Percentiles rank a stretch among this genome's conserved stretches.
These are phyloP conservation scores for Neocucurbitaria cava DNA, from an alignment of 2,329 filamentous ascomycete species.

Conservation along the genomic window DNA sequence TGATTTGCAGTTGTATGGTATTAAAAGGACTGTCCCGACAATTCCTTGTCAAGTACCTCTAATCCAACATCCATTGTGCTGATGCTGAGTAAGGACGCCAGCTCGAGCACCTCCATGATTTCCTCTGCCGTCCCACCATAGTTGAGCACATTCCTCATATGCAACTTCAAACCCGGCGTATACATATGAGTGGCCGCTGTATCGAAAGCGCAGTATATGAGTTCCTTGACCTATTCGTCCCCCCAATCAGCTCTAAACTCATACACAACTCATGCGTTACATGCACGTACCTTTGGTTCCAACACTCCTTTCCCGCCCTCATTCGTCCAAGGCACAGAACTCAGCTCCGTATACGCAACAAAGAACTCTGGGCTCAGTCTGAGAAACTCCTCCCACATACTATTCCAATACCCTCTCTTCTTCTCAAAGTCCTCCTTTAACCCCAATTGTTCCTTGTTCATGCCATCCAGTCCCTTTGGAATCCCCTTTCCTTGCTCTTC, in stretches of 20 bases:
- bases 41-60: conserved; percentile 32
- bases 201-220: conserved; percentile 59
- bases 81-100: conserved; percentile 48
- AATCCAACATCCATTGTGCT: conserved; percentile 39
- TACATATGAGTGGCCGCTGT: conserved; percentile 58
- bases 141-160: conserved; percentile 57
- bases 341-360: conserved; percentile 56
- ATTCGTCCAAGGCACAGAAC: conserved; percentile 51
- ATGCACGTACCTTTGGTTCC: conserved; percentile 51
- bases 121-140: conserved; percentile 56
- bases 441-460: conserved; percentile 45
- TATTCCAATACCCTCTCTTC: conserved; percentile 57
- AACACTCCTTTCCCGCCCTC: conserved; percentile 43
- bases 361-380: conserved; percentile 57
- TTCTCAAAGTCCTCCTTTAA: conserved; percentile 54
- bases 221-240: conserved; percentile 48
- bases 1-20: neutral
- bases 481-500: conserved; percentile 52
- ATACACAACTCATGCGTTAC: no score
- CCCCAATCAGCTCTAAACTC: neutral
- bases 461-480: conserved; percentile 36
- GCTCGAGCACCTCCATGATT: conserved; percentile 58
- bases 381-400: conserved; percentile 55
- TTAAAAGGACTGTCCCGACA: conserved; percentile 4
- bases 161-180: conserved; percentile 55